phyloP scores from a whole-genome alignment of 2,329 filamentous ascomycete species.

The Pseudocercospora ulei region DNA sequence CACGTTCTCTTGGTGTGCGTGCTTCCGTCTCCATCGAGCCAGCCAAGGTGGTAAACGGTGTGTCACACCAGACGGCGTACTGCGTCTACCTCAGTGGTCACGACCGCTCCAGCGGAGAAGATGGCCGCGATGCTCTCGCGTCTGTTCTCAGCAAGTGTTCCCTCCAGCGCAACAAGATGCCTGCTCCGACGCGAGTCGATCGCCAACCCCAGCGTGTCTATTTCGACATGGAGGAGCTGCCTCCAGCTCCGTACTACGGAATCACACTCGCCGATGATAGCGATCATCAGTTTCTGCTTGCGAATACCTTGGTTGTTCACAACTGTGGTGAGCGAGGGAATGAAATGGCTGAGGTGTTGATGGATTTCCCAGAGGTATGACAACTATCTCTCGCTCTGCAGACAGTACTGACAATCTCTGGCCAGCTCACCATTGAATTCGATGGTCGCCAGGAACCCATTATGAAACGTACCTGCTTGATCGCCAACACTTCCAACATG shows the following conservation, averaged over 20 bases:
- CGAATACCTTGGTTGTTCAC: background rate
- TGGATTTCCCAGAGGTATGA: conserved; percentile 85
- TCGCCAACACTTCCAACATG: conserved; percentile 99
- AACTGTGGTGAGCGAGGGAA: conserved; percentile 84
- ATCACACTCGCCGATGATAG: conserved; percentile 3
- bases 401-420: conserved; percentile 20
- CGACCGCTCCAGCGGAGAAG: too few relatives aligned
- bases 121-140: background rate
- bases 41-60: background rate
- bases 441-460: conserved; percentile 94
- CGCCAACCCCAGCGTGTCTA: background rate
- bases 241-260: background rate
- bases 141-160: conserved; percentile 4
- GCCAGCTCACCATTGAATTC: conserved; percentile 77
- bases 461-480: conserved; percentile 98
- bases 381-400: background rate
- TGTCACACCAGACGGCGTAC: background rate
- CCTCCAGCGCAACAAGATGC: background rate
- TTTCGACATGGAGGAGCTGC: background rate
- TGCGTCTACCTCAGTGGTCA: conserved; percentile 2
- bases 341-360: conserved; percentile 99
- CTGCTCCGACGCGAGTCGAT: background rate
- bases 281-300: conserved; percentile 3
- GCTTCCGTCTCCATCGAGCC: conserved; percentile 3
- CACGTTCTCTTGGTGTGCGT: conserved; percentile 1